phyloP scores from a whole-genome alignment of 176 grass and related monocot genomes.

The Raddia guianensis region DNA sequence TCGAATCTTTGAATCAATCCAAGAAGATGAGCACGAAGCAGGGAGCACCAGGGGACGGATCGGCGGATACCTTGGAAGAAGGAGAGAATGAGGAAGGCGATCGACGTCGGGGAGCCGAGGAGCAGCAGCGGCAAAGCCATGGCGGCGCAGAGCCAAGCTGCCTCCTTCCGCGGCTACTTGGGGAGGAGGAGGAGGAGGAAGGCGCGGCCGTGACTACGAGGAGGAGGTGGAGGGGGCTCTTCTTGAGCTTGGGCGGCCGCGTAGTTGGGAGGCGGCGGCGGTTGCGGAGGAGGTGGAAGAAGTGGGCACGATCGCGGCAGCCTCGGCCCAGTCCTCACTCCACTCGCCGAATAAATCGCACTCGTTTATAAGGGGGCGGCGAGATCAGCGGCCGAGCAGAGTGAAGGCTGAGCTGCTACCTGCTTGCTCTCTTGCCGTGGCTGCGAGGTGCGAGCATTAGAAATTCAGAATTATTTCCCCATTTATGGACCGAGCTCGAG shows the following conservation, averaged over 20 bases:
- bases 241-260: neutral
- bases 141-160: neutral
- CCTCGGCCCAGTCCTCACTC: neutral
- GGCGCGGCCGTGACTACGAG: neutral
- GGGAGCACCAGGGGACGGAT: neutral
- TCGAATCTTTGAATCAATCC: neutral
- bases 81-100: conserved; percentile 42
- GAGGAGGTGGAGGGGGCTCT: neutral
- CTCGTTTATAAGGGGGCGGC: neutral
- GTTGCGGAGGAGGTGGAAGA: neutral
- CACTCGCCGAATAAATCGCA: neutral
- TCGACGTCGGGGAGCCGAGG: conserved; percentile 35
- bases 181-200: no score
- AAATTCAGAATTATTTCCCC: neutral
- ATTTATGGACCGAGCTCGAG: no score
- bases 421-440: neutral
- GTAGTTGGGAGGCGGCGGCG: conserved; percentile 1
- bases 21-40: neutral
- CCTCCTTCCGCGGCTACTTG: neutral
- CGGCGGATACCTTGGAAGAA: conserved; percentile 44
- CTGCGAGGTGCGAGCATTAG: neutral
- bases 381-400: neutral
- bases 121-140: conserved; percentile 28
- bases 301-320: conserved; percentile 33
- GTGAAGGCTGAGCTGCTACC: no score